Percentiles rank a stretch among this genome's conserved stretches.
Conservation (phyloP, 108 stramenopile genomes). For the Pseudonitzschia multiseries region DNA sequence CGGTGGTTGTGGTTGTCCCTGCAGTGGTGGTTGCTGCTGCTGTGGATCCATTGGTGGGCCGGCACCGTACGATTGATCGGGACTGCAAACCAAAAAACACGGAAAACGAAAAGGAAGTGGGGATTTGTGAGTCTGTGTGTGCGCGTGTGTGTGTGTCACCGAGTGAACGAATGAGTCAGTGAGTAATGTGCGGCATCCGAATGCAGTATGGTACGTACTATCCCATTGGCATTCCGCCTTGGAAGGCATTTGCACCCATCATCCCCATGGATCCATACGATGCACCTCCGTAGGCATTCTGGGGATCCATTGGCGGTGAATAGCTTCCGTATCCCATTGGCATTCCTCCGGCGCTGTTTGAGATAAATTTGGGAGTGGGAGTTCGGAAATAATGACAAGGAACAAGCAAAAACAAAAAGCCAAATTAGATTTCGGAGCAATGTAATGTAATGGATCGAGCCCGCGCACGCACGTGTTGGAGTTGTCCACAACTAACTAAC, state of each 20-base stretch:
- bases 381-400: no score
- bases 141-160: no score
- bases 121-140: no score
- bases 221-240: constrained; percentile 16
- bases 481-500: background rate
- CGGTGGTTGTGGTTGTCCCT: constrained; percentile 1
- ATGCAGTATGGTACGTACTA: no score
- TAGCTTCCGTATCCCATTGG: constrained; percentile 11
- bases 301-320: constrained; percentile 12
- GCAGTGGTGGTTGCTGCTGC: constrained; percentile 8
- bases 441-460: no score
- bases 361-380: background rate
- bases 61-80: constrained; percentile 9
- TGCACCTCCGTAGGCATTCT: constrained; percentile 5
- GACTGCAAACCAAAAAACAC: background rate
- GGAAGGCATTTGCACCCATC: constrained; percentile 13
- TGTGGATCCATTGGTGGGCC: constrained; percentile 1
- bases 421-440: no score
- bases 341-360: background rate
- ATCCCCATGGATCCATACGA: constrained; percentile 11
- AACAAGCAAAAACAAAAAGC: no score
- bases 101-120: no score
- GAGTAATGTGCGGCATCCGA: no score
- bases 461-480: no score
- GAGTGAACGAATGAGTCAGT: no score